Evolutionary conservation across 2,329 filamentous ascomycete species (phyloP).

Genomic region (Coniella vitis): DNA sequence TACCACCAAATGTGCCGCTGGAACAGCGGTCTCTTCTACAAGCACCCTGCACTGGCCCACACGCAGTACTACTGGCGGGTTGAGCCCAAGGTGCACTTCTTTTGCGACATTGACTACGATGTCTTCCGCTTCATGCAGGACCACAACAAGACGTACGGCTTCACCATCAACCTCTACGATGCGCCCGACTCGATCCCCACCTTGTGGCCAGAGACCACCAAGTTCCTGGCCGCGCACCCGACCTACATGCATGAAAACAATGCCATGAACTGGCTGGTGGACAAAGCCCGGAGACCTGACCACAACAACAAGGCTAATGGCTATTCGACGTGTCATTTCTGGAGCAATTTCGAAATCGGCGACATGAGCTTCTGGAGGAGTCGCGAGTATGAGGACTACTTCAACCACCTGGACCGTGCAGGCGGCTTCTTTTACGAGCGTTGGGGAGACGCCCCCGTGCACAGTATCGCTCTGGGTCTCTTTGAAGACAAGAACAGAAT

Average conservation of each 20-base stretch:
- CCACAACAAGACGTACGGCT: conserved; percentile 97
- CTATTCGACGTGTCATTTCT: conserved; percentile 98
- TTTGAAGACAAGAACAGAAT: conserved; percentile 89
- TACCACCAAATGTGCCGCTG: conserved; percentile 99
- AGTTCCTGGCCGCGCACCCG: conserved; percentile 81
- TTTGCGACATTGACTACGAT: conserved; percentile 97
- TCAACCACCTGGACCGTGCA: conserved; percentile 86
- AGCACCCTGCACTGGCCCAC: conserved; percentile 78
- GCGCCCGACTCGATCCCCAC: conserved; percentile 77
- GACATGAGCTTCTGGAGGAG: conserved; percentile 91
- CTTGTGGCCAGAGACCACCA: conserved; percentile 91
- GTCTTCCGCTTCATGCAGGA: conserved; percentile 98
- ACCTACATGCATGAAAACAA: conserved; percentile 77
- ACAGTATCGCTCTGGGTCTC: conserved; percentile 84
- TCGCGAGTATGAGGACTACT: conserved; percentile 88
- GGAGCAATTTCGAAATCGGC: conserved; percentile 97
- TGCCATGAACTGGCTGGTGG: conserved; percentile 80
- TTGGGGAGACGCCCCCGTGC: conserved; percentile 96
- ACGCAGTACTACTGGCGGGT: conserved; percentile 97
- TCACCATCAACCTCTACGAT: conserved; percentile 97
- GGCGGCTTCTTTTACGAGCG: conserved; percentile 98
- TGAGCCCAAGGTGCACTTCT: conserved; percentile 97
- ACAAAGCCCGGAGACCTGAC: conserved; percentile 67
- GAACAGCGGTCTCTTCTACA: conserved; percentile 98
- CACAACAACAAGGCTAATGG: conserved; percentile 79